Evolutionary conservation across 371 early-diverging fungal species (phyloP), one percentile per base, ranked within the genome.

Genomic region (Syncephalastrum contaminatum): DNA sequence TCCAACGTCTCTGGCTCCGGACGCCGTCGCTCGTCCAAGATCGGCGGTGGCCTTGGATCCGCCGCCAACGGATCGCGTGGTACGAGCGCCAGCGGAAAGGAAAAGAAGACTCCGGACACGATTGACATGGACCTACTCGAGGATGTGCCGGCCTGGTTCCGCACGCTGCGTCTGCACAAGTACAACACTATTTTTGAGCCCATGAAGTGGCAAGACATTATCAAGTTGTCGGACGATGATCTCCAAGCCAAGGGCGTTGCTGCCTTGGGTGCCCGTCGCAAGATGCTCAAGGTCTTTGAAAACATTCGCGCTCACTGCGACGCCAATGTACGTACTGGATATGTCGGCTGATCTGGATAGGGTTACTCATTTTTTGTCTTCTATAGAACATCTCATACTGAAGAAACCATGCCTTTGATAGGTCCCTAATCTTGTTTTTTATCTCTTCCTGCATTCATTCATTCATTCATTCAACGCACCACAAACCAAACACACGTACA

Each of bases 221-320:
- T 98, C 49, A 84, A 87, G 48, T 67, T 98, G 66, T 76, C 78
- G 12, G 96, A 97, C 54, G 88, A 88, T 25, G 88, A 88, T 19
- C 77, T 98, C 61, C 77, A 82, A 51, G 84, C 83, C 18, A 86
- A 88, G 63, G 98, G 98, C 4, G 96, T 98, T 5, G 82, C 90
- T 8, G 97, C 97, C 27, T 81, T 96, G 58, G 97, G 97, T 40
- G 98, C 97, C 7, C 85, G 98, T 53, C 84, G 94, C 59, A 98
- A 98, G 72, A 90, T 98, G 90, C 75, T 96, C 51, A 96, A 95
- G 69, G 94, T 95, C 25, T 98, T 98, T 80, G 96, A 95, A 59
- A 77, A 85, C 22, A 83, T 98, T 39, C 78, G 80, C 53, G 57
- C 63, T 5, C 76, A 80, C 53, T 80, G 80, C 60, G 74, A 75